Percentiles rank a stretch among this genome's conserved stretches.
phyloP scores from a whole-genome alignment of 2,329 filamentous ascomycete species.

The Cordyceps fumosorosea region DNA sequence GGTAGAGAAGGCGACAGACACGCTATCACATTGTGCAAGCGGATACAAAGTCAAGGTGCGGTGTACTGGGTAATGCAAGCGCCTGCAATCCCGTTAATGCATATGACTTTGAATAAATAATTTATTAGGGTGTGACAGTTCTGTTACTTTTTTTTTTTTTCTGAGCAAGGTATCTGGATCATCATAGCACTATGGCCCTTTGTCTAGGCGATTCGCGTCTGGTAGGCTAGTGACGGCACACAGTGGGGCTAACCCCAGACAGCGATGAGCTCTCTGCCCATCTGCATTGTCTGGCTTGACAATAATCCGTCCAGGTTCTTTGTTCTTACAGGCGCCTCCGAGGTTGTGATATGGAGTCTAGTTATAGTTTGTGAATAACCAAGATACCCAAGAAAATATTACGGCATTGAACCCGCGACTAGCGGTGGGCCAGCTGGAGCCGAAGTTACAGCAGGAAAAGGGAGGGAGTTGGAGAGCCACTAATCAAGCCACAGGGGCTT shows the following conservation, averaged over 20 bases:
- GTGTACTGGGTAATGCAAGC: background rate
- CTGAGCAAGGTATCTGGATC: background rate
- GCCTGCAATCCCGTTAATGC: background rate
- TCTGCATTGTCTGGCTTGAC: background rate
- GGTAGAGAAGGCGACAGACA: too few species aligned
- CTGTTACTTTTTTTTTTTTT: background rate
- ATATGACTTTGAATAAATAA: background rate
- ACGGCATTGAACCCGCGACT: background rate
- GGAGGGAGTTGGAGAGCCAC: background rate
- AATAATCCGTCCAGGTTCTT: background rate
- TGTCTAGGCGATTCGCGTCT: background rate
- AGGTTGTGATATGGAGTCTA: background rate
- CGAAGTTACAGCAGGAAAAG: background rate
- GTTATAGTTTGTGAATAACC: background rate
- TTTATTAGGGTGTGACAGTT: background rate
- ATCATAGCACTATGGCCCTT: background rate
- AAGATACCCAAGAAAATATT: background rate
- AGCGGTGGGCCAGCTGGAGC: background rate
- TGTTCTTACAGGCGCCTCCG: background rate
- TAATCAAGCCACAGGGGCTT: constrained; percentile 4
- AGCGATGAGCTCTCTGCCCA: background rate
- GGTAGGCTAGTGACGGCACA: background rate
- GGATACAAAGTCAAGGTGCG: background rate
- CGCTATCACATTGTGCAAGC: background rate
- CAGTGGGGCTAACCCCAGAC: background rate